These are phyloP conservation scores for Phaffia tasmanica DNA, from an alignment of 768 basidiomycete genomes.

Conservation along the genomic window DNA sequence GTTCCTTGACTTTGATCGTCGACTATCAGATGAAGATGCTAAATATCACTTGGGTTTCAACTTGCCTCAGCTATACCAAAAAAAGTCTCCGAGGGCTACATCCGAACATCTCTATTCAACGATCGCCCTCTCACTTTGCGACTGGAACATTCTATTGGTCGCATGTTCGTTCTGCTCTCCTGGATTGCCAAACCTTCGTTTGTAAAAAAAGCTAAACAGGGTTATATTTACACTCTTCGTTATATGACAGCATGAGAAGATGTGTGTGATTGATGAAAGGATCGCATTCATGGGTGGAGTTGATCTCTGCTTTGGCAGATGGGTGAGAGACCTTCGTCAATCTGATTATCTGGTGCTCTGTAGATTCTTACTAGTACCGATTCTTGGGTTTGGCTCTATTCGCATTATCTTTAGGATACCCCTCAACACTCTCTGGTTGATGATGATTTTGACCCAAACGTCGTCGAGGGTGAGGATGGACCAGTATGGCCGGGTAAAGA, in stretches of 20 bases:
- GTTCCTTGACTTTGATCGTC: constrained; percentile 30
- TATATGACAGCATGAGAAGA: constrained; percentile 74
- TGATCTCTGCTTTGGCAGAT: constrained; percentile 58
- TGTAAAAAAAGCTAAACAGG: not conserved
- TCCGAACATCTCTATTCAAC: constrained; percentile 87
- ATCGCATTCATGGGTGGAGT: constrained; percentile 98
- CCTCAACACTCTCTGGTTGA: constrained; percentile 84
- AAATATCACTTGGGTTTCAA: not conserved
- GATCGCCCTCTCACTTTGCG: constrained; percentile 93
- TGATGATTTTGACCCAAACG: constrained; percentile 51
- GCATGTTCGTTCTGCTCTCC: constrained; percentile 51
- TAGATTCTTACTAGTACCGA: not conserved
- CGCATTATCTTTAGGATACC: constrained; percentile 53
- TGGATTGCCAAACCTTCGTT: constrained; percentile 8
- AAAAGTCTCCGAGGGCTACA: constrained; percentile 66
- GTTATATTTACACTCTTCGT: not conserved
- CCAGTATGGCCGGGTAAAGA: constrained; percentile 72
- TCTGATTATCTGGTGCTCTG: not conserved
- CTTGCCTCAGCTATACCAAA: constrained; percentile 61
- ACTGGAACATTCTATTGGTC: constrained; percentile 99
- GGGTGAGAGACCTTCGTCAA: constrained; percentile 36
- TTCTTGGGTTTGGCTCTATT: not conserved
- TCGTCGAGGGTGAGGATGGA: constrained; percentile 46
- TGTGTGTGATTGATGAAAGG: constrained; percentile 92
- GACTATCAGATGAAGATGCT: not conserved